phyloP scores from a whole-genome alignment of 2,329 filamentous ascomycete species.

The Ramularia collo-cygni region DNA sequence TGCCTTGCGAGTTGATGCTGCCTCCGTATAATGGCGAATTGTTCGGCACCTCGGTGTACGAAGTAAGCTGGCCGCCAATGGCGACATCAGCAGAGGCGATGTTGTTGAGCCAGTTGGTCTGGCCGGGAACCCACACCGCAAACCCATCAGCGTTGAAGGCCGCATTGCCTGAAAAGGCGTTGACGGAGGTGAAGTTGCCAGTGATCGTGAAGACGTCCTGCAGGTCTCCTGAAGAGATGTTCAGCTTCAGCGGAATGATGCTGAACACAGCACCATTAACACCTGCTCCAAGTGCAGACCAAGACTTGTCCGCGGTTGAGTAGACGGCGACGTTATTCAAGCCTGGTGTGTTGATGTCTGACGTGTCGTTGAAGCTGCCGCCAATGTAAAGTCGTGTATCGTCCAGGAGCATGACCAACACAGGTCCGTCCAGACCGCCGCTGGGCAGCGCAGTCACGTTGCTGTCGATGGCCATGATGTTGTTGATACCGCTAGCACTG shows the following conservation, averaged over 20 bases:
- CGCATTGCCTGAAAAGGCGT: slow-evolving; percentile 57
- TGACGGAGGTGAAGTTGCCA: slow-evolving; percentile 69
- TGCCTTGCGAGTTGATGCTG: slow-evolving; percentile 68
- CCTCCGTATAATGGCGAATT: slow-evolving; percentile 67
- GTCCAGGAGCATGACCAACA: slow-evolving; percentile 64
- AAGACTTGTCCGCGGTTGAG: slow-evolving; percentile 59
- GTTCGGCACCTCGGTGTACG: slow-evolving; percentile 59
- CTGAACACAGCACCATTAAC: slow-evolving; percentile 71
- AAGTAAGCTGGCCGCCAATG: slow-evolving; percentile 66
- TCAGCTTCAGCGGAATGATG: slow-evolving; percentile 72
- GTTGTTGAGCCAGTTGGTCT: slow-evolving; percentile 81
- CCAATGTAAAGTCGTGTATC: slow-evolving; percentile 68
- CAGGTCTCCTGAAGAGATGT: slow-evolving; percentile 60
- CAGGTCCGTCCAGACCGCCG: slow-evolving; percentile 71
- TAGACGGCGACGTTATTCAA: slow-evolving; percentile 73
- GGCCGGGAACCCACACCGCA: slow-evolving; percentile 84
- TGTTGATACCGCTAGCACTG: slow-evolving; percentile 57
- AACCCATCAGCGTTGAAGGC: slow-evolving; percentile 64
- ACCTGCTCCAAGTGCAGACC: slow-evolving; percentile 75
- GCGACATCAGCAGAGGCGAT: slow-evolving; percentile 56
- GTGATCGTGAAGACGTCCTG: slow-evolving; percentile 74
- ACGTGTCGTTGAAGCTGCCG: slow-evolving; percentile 74
- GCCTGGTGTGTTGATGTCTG: slow-evolving; percentile 52
- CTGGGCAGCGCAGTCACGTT: slow-evolving; percentile 54
- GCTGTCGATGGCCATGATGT: slow-evolving; percentile 68